Conservation (phyloP, 176 grass and related monocot species). For the Tillandsia leiboldiana region DNA sequence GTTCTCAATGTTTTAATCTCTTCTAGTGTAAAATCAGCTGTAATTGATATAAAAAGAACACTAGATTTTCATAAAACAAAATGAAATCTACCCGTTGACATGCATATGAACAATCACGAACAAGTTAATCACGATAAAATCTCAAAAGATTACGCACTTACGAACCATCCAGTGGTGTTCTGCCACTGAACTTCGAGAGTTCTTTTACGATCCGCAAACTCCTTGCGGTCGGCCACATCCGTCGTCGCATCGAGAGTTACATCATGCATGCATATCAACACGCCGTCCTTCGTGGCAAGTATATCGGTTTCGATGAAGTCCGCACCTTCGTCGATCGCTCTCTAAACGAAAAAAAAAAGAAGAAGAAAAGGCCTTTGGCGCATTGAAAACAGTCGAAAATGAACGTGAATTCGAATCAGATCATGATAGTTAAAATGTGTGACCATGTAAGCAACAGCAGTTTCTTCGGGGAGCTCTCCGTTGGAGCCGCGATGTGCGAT, state of each 20-base stretch:
- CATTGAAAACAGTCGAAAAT: not conserved
- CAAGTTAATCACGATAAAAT: not conserved
- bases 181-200: slow-evolving; percentile 75
- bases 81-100: not conserved
- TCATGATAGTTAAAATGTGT: not conserved
- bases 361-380: not conserved
- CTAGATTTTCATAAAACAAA: not conserved
- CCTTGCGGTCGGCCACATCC: slow-evolving; percentile 23
- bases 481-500: slow-evolving; percentile 96
- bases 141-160: slow-evolving; percentile 33
- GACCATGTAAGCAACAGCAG: slow-evolving; percentile 79
- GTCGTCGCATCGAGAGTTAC: slow-evolving; percentile 49
- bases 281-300: slow-evolving; percentile 58
- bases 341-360: slow-evolving; percentile 27
- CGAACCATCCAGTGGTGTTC: slow-evolving; percentile 73
- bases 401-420: not conserved
- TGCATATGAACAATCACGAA: not conserved
- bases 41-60: slow-evolving; percentile 11
- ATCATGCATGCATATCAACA: slow-evolving; percentile 66
- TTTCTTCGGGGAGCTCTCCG: slow-evolving; percentile 97
- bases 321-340: slow-evolving; percentile 69
- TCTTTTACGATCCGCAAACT: slow-evolving; percentile 65
- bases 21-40: slow-evolving; percentile 67
- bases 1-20: slow-evolving; percentile 67
- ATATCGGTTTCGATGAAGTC: slow-evolving; percentile 88